Percentiles rank a stretch among this genome's conserved stretches.
These are phyloP conservation scores for Penicillium aurantiogriseum DNA, from an alignment of 2,329 filamentous ascomycete species.

Conservation along the genomic window DNA sequence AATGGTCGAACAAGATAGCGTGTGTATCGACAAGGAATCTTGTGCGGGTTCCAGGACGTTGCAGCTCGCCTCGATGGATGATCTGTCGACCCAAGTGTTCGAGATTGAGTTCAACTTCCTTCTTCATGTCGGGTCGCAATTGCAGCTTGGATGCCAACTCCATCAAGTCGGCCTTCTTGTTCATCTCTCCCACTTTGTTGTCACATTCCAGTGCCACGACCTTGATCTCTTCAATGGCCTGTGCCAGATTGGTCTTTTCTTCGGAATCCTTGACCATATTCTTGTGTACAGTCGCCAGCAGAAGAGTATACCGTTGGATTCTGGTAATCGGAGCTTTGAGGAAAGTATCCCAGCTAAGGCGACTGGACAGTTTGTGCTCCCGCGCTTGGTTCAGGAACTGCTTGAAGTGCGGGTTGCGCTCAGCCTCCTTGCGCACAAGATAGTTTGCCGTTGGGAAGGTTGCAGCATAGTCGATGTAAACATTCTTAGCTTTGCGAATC, in stretches of 20 bases:
- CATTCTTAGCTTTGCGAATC: constrained; percentile 87
- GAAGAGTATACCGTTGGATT: constrained; percentile 82
- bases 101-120: constrained; percentile 77
- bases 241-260: constrained; percentile 79
- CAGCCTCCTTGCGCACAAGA: constrained; percentile 77
- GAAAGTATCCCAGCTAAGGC: constrained; percentile 91
- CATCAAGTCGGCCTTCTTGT: constrained; percentile 83
- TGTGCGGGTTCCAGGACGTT: constrained; percentile 80
- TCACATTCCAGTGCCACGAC: constrained; percentile 88
- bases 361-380: constrained; percentile 73
- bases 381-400: constrained; percentile 80
- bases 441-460: constrained; percentile 82
- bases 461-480: constrained; percentile 89
- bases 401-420: constrained; percentile 80
- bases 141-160: constrained; percentile 82
- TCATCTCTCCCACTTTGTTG: constrained; percentile 85
- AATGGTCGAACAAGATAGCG: constrained; percentile 92
- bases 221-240: constrained; percentile 89
- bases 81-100: constrained; percentile 92
- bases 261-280: constrained; percentile 81
- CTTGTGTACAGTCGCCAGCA: constrained; percentile 78
- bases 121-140: constrained; percentile 81
- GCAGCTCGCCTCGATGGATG: constrained; percentile 83
- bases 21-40: constrained; percentile 95
- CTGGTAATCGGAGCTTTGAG: constrained; percentile 91